These are phyloP conservation scores for Geosmithia morbida DNA, from an alignment of 2,329 filamentous ascomycete species.

Conservation along the genomic window DNA sequence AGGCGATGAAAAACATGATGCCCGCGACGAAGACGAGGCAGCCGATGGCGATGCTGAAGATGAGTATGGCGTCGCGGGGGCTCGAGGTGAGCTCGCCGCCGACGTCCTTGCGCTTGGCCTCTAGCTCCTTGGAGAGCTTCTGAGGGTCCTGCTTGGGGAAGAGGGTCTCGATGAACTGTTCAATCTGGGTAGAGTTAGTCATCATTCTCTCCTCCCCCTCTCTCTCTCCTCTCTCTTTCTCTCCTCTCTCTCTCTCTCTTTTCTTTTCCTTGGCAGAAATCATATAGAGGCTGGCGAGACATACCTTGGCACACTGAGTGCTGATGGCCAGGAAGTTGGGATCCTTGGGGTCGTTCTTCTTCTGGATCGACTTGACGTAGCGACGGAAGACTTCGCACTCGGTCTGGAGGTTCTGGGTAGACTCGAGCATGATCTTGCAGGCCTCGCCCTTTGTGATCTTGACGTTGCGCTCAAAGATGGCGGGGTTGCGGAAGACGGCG, in stretches of 20 bases:
- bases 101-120: conserved; percentile 16
- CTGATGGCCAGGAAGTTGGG: conserved; percentile 89
- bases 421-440: conserved; percentile 81
- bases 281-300: background rate
- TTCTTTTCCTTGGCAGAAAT: no score
- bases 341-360: conserved; percentile 88
- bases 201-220: background rate
- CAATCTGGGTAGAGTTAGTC: conserved; percentile 44
- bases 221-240: background rate
- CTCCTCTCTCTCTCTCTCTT: no score
- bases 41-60: conserved; percentile 50
- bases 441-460: conserved; percentile 96
- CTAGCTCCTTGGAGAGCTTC: conserved; percentile 26
- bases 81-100: conserved; percentile 27
- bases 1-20: conserved; percentile 73
- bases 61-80: conserved; percentile 46
- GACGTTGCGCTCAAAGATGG: conserved; percentile 73
- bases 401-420: conserved; percentile 74
- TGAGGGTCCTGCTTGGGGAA: conserved; percentile 75
- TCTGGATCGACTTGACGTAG: conserved; percentile 70
- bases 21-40: conserved; percentile 58
- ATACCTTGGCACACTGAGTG: conserved; percentile 71
- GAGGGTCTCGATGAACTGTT: conserved; percentile 88
- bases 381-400: conserved; percentile 71
- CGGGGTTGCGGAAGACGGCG: conserved; percentile 79